Evolutionary conservation across 139 green algal genomes (phyloP), one percentile per base, ranked within the genome.

Genomic region (Micractinium sp.): DNA sequence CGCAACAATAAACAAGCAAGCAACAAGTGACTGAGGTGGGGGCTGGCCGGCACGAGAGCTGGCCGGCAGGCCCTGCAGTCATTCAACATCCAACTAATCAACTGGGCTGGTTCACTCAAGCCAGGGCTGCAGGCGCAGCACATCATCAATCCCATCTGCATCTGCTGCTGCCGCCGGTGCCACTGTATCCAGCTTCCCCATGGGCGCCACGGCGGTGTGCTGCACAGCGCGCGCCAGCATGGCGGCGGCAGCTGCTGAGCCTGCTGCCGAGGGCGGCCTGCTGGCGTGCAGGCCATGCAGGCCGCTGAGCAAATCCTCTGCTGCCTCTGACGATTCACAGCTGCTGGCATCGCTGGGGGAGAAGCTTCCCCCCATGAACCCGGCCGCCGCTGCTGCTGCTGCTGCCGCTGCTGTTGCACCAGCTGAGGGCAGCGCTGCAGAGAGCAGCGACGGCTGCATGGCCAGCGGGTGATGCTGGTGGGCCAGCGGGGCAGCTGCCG

Each of bases 91-190:
- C 47, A 56, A 9, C 7, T 56, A 5, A 56, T 9, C 47, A 5
- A 56, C 20, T 71, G 2, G n/a, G 20, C 18, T 71, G 63, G 63
- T 27, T 71, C 63, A 61, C 23, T 73, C n/a, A 22, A 91, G 77
- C 88, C 88, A 91, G 20, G 88, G 88, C 82, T 91, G 88, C 88
- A 91, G 69, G 20, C 88, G 88, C 31, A 91, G 69, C 78, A 91
- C 88, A 66, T 91, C 88, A 76, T 91, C 88, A 23, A 91, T 91
- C 27, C 82, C 83, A 39, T 91, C 88, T 12, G 87, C 87, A 41
- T 90, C 87, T 15, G 76, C 77, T 0, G 41, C 60, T n/a, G 67
- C 36, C 47, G 36, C 82, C 47, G 69, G n/a, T n/a, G n/a, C n/a
- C n/a, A n/a, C 38, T 56, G 47, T 9, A 56, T 56, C 47, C 47